Evolutionary conservation across 768 basidiomycete genomes (phyloP).

Genomic region (Trichaptum fuscoviolaceum): DNA sequence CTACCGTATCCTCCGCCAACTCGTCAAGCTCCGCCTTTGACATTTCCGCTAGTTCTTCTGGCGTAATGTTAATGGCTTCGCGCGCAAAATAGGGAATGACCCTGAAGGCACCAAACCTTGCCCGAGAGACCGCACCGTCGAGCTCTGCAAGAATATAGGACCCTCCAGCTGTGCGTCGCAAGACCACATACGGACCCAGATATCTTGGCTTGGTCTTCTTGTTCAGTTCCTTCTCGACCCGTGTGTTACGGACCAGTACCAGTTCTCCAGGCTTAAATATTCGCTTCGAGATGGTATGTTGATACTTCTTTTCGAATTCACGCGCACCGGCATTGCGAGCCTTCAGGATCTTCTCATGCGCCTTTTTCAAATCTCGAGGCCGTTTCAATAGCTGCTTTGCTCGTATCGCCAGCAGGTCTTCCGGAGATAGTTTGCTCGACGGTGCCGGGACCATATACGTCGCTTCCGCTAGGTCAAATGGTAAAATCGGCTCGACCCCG

Average conservation of each 20-base stretch:
- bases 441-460: conserved; percentile 13
- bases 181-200: conserved; percentile 8
- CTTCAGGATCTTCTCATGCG: neutral
- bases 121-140: neutral
- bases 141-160: conserved; percentile 9
- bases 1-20: too few species aligned
- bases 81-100: conserved; percentile 9
- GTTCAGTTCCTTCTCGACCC: conserved; percentile 10
- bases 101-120: conserved; percentile 8
- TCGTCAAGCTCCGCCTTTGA: too few species aligned
- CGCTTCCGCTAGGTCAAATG: conserved; percentile 17
- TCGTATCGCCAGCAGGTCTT: conserved; percentile 12
- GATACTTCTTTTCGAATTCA: neutral
- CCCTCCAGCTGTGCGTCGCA: conserved; percentile 1
- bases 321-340: neutral
- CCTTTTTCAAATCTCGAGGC: conserved; percentile 1
- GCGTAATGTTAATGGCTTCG: neutral
- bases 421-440: conserved; percentile 4
- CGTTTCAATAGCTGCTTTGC: conserved; percentile 13
- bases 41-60: too few species aligned
- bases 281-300: conserved; percentile 8
- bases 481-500: conserved; percentile 15
- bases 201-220: conserved; percentile 10
- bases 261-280: conserved; percentile 5
- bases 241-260: conserved; percentile 8